Evolutionary conservation across 164 flowering plant genomes (phyloP).

Genomic region (Houttuynia cordata): DNA sequence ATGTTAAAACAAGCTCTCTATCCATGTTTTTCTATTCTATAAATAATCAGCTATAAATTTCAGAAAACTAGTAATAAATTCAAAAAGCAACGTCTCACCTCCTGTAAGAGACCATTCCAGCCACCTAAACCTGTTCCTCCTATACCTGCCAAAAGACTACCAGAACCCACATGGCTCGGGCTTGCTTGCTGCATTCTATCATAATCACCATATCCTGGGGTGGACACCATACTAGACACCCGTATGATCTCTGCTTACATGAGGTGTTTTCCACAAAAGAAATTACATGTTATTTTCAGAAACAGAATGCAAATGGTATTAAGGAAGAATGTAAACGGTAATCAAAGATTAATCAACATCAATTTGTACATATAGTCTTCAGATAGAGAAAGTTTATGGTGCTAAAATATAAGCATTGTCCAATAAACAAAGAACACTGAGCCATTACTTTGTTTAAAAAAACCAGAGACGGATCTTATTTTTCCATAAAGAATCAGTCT

Average conservation of each 20-base stretch:
- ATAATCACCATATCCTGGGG: constrained; percentile 67
- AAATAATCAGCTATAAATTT: not conserved
- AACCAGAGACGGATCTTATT: too few relatives aligned
- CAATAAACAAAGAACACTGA: too few relatives aligned
- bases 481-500: too few relatives aligned
- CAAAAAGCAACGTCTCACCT: constrained; percentile 31
- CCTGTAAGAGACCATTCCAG: constrained; percentile 79
- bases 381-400: too few relatives aligned
- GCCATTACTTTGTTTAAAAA: too few relatives aligned
- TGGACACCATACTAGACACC: constrained; percentile 74
- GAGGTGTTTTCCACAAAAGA: constrained; percentile 9
- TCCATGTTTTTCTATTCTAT: too few relatives aligned
- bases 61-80: not conserved
- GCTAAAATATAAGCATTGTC: too few relatives aligned
- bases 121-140: constrained; percentile 59
- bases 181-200: constrained; percentile 85
- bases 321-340: too few relatives aligned
- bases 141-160: constrained; percentile 59
- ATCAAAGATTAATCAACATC: too few relatives aligned
- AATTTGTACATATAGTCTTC: too few relatives aligned
- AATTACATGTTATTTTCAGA: not conserved
- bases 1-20: too few relatives aligned
- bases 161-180: constrained; percentile 93
- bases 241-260: constrained; percentile 61
- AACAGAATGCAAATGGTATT: too few relatives aligned